These are phyloP conservation scores for Apodospora peruviana DNA, from an alignment of 495 filamentous ascomycete species.

Conservation along the genomic window DNA sequence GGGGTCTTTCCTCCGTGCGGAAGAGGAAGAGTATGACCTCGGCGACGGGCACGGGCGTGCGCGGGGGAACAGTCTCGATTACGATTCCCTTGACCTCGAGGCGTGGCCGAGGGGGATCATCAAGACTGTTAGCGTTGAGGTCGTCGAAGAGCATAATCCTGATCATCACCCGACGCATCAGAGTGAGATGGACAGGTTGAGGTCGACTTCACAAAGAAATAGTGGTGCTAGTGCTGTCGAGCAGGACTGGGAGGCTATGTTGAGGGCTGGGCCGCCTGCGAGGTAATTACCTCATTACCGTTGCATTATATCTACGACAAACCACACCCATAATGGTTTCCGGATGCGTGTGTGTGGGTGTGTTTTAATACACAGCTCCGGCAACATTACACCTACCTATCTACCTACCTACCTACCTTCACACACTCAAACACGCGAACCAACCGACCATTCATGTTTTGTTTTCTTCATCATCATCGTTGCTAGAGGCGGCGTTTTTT, in stretches of 20 bases:
- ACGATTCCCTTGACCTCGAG: conserved; percentile 15
- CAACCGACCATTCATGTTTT: too few relatives aligned
- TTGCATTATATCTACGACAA: too few relatives aligned
- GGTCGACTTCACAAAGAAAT: neutral
- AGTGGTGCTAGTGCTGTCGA: conserved; percentile 18
- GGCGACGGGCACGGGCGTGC: conserved; percentile 1
- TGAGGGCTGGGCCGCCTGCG: conserved; percentile 17
- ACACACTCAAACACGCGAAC: too few relatives aligned
- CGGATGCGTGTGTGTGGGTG: too few relatives aligned
- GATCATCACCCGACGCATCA: conserved; percentile 5
- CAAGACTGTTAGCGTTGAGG: conserved; percentile 36
- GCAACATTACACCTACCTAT: too few relatives aligned
- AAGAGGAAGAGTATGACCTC: conserved; percentile 6
- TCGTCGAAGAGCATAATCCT: conserved; percentile 28
- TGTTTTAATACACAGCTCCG: too few relatives aligned
- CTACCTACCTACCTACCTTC: too few relatives aligned
- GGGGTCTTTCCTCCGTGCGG: neutral
- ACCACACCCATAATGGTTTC: too few relatives aligned
- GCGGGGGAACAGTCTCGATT: too few relatives aligned
- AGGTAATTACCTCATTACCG: neutral
- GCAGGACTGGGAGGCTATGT: conserved; percentile 24
- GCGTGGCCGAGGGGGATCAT: conserved; percentile 31
- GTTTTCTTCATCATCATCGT: too few relatives aligned
- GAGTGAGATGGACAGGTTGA: neutral
- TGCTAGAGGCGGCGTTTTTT: too few relatives aligned